Conservation (phyloP, 2,329 filamentous ascomycete species). For the Knufia petricola region DNA sequence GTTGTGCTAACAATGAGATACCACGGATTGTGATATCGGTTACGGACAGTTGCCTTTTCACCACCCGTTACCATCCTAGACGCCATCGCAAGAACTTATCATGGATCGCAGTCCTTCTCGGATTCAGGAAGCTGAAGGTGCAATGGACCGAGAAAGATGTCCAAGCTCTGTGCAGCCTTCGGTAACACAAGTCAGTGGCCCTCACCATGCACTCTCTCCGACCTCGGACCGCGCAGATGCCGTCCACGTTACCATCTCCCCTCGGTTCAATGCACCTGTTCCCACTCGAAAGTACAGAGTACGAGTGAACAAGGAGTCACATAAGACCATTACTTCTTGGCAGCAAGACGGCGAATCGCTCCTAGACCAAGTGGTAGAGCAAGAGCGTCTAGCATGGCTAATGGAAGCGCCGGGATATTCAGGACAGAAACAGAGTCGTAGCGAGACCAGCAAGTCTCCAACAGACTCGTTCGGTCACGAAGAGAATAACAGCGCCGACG, state of each 20-base stretch:
- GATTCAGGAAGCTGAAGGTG: too few species aligned
- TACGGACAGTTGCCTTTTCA: too few species aligned
- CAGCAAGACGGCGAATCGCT: background rate
- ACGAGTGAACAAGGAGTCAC: background rate
- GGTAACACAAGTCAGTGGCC: too few species aligned
- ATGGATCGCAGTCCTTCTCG: too few species aligned
- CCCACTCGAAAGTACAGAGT: background rate
- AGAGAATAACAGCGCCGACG: background rate
- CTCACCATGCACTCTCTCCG: background rate
- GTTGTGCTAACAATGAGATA: too few species aligned
- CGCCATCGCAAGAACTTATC: too few species aligned
- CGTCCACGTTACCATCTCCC: background rate
- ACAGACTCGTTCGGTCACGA: background rate
- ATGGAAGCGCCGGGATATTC: background rate
- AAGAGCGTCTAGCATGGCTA: constrained; percentile 6
- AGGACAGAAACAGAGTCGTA: background rate
- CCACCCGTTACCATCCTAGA: too few species aligned
- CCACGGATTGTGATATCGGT: too few species aligned
- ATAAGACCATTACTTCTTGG: background rate
- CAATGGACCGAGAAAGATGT: too few species aligned
- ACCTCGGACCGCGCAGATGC: background rate
- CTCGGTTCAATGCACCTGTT: background rate
- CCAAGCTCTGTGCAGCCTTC: too few species aligned
- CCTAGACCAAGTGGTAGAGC: background rate
- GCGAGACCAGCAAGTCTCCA: background rate